Conservation (phyloP, 2,329 filamentous ascomycete genomes). For the Davidsoniella australis region DNA sequence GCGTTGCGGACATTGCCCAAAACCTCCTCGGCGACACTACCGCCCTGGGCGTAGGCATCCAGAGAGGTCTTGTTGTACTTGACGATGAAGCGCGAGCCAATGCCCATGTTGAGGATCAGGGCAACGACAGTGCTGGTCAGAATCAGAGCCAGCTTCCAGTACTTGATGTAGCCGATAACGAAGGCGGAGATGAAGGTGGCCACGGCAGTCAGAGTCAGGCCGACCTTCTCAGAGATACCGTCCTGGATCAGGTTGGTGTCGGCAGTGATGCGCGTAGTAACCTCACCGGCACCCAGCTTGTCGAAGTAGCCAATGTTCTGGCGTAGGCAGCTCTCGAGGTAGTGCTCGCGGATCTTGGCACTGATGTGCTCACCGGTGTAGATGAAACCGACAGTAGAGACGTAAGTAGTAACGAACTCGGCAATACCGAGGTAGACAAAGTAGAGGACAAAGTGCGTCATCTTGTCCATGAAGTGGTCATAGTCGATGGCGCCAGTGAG, state of each 20-base stretch:
- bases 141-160: slow-evolving; percentile 87
- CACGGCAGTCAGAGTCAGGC: slow-evolving; percentile 55
- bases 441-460: slow-evolving; percentile 55
- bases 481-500: slow-evolving; percentile 32
- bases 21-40: slow-evolving; percentile 83
- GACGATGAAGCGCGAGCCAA: slow-evolving; percentile 56
- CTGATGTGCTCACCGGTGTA: slow-evolving; percentile 69
- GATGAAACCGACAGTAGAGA: slow-evolving; percentile 77
- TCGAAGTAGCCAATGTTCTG: slow-evolving; percentile 92
- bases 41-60: slow-evolving; percentile 65
- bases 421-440: slow-evolving; percentile 73
- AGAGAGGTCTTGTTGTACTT: slow-evolving; percentile 66
- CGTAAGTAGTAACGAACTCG: slow-evolving; percentile 53
- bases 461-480: slow-evolving; percentile 38
- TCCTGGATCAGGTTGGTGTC: slow-evolving; percentile 91
- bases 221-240: slow-evolving; percentile 80
- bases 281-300: slow-evolving; percentile 79
- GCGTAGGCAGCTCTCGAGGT: slow-evolving; percentile 65
- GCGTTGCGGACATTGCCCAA: slow-evolving; percentile 86
- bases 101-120: slow-evolving; percentile 60
- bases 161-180: slow-evolving; percentile 76
- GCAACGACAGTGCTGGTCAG: slow-evolving; percentile 67
- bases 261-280: slow-evolving; percentile 84
- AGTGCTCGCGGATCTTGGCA: slow-evolving; percentile 63
- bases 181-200: slow-evolving; percentile 80